Percentiles rank a stretch among this genome's conserved stretches.
Conservation (phyloP, 129 eudicot species). For the Pulicaria dysenterica region DNA sequence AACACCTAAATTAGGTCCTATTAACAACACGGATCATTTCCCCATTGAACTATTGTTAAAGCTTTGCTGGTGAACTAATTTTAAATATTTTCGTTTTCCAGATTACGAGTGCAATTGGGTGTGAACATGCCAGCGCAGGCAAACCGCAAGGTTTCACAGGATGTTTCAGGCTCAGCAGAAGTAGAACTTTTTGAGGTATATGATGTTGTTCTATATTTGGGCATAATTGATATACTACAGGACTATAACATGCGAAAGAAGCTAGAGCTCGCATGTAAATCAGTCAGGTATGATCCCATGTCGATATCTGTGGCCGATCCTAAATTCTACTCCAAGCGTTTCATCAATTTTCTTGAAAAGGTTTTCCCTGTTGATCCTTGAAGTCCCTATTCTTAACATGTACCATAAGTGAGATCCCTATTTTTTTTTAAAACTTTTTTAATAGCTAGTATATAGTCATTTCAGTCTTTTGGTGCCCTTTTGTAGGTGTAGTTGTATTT, state of each 20-base stretch:
- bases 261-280: constrained; percentile 74
- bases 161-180: constrained; percentile 56
- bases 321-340: constrained; percentile 68
- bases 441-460: constrained; percentile 24
- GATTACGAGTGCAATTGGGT: constrained; percentile 91
- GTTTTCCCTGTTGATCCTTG: constrained; percentile 60
- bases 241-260: constrained; percentile 86
- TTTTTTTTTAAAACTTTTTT: neutral
- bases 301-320: constrained; percentile 80
- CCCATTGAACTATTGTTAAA: no score
- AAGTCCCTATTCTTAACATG: constrained; percentile 10
- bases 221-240: constrained; percentile 88
- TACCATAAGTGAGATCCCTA: constrained; percentile 14
- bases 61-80: neutral
- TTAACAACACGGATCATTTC: no score
- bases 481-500: constrained; percentile 24
- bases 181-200: constrained; percentile 92
- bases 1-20: no score
- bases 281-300: constrained; percentile 68
- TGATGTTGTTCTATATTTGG: constrained; percentile 88
- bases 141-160: constrained; percentile 60
- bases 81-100: constrained; percentile 17
- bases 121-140: constrained; percentile 99
- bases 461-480: constrained; percentile 14
- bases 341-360: constrained; percentile 65